These are phyloP conservation scores for Pseudogymnoascus sp. DNA, from an alignment of 2,329 filamentous ascomycete species.

Conservation along the genomic window DNA sequence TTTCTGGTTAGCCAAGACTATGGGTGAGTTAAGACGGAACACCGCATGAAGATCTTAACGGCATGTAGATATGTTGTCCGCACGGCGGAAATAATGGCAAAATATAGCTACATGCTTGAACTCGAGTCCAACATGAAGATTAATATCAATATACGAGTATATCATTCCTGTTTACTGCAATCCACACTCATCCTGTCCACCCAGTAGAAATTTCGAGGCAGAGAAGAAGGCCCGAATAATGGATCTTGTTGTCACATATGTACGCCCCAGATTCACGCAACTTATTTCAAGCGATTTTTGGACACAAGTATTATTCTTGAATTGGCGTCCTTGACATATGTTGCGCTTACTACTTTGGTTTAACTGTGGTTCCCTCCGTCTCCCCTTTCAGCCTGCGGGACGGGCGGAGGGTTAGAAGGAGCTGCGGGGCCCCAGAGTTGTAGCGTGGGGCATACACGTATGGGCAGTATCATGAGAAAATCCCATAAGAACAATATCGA, in stretches of 20 bases:
- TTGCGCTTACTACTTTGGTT: not conserved
- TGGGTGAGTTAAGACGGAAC: constrained; percentile 1
- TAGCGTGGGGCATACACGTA: not conserved
- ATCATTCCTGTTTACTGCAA: not conserved
- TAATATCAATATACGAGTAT: not conserved
- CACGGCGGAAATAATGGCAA: not conserved
- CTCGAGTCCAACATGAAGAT: not conserved
- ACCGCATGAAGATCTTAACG: not conserved
- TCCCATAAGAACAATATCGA: not conserved
- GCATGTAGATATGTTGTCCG: not conserved
- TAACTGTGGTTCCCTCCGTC: not conserved
- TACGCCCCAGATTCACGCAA: not conserved
- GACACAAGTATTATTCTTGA: not conserved
- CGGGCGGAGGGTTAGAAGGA: not conserved
- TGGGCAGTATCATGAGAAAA: not conserved
- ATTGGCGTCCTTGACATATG: not conserved
- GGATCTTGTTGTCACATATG: not conserved
- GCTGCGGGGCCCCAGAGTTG: not conserved
- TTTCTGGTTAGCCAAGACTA: not conserved
- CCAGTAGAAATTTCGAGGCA: not conserved
- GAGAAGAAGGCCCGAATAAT: not conserved
- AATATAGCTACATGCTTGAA: not conserved
- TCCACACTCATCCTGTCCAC: not conserved
- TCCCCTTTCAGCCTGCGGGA: not conserved
- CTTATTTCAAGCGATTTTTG: not conserved